phyloP scores from a whole-genome alignment of 805 yeast genomes.

The Schizosaccharomyces octosporus region DNA sequence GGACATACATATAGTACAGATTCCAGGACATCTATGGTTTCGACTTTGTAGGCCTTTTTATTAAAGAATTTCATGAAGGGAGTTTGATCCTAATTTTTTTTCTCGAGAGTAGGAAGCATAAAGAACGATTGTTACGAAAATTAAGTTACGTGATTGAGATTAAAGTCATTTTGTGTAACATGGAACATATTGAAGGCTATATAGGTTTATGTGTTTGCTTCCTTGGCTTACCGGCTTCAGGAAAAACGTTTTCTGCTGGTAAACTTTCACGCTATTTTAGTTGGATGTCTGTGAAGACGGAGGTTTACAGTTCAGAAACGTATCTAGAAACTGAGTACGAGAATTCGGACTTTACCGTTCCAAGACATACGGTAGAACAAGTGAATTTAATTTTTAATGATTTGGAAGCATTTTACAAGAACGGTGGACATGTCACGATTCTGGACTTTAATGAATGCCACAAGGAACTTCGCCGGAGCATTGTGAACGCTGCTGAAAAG shows the following conservation, averaged over 20 bases:
- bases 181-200: neutral
- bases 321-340: slow-evolving; percentile 77
- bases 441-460: slow-evolving; percentile 87
- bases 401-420: slow-evolving; percentile 66
- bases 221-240: slow-evolving; percentile 66
- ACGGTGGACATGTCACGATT: slow-evolving; percentile 70
- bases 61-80: too few species aligned
- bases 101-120: too few species aligned
- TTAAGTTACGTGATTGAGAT: neutral
- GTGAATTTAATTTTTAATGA: slow-evolving; percentile 48
- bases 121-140: neutral
- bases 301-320: slow-evolving; percentile 51
- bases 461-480: slow-evolving; percentile 36
- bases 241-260: slow-evolving; percentile 83
- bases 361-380: slow-evolving; percentile 70
- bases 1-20: too few species aligned
- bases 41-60: too few species aligned
- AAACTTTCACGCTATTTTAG: slow-evolving; percentile 23
- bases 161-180: neutral
- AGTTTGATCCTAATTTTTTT: too few species aligned
- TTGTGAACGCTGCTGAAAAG: slow-evolving; percentile 32
- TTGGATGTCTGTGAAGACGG: neutral
- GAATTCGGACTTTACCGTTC: slow-evolving; percentile 23
- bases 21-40: too few species aligned
- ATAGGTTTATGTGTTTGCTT: slow-evolving; percentile 2